These are phyloP conservation scores for Cenchrus americanus DNA, from an alignment of 176 grass and related monocot species.

Conservation along the genomic window DNA sequence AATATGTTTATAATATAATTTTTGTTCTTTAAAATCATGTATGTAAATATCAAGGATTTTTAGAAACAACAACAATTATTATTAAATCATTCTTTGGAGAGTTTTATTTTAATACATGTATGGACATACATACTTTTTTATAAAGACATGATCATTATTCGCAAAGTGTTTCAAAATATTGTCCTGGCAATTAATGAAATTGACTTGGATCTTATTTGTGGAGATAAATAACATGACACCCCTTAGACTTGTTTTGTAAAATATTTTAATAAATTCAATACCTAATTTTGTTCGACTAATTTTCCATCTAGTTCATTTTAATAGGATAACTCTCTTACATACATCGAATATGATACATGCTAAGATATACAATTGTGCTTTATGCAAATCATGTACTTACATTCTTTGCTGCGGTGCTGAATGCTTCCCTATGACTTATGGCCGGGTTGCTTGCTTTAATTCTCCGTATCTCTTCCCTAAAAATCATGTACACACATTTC, in stretches of 20 bases:
- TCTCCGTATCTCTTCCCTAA: constrained; percentile 76
- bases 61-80: not conserved
- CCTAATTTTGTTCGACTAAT: not conserved
- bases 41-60: not conserved
- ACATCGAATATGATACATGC: not conserved
- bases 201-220: not conserved
- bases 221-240: not conserved
- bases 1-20: not conserved
- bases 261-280: not conserved
- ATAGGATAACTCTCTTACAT: not conserved
- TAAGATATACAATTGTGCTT: not conserved
- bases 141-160: not conserved
- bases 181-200: not conserved
- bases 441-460: constrained; percentile 75
- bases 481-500: not conserved
- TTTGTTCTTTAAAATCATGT: not conserved
- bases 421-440: constrained; percentile 82
- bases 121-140: not conserved
- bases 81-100: too few species aligned
- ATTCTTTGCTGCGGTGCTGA: constrained; percentile 79
- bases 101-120: not conserved
- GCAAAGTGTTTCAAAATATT: not conserved
- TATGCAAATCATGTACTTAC: constrained; percentile 48
- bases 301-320: not conserved
- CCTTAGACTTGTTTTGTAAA: not conserved